Conservation (phyloP, 495 filamentous ascomycete species). For the Aspergillus haitiensis region DNA sequence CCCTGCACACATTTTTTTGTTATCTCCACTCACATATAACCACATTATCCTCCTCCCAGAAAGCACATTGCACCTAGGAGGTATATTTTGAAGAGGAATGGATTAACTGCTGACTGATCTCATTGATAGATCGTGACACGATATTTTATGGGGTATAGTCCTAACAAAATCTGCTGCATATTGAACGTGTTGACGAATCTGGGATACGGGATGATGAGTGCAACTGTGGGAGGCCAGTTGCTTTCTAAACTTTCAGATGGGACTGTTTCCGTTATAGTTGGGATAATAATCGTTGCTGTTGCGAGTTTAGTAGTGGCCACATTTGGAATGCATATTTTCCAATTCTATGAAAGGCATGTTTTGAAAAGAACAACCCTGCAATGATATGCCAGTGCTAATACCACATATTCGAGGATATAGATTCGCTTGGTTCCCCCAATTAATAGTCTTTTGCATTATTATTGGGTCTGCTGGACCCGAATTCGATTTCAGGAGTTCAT, state of each 20-base stretch:
- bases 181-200: conserved; percentile 70
- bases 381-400: background rate
- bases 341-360: conserved; percentile 60
- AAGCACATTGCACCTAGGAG: background rate
- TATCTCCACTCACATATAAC: background rate
- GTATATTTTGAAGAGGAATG: background rate
- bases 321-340: conserved; percentile 74
- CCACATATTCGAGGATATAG: conserved; percentile 31
- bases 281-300: conserved; percentile 65
- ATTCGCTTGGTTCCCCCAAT: conserved; percentile 68
- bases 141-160: conserved; percentile 79
- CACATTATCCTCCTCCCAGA: background rate
- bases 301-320: conserved; percentile 64
- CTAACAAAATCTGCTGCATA: conserved; percentile 64
- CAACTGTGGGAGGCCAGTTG: conserved; percentile 54
- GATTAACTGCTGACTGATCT: conserved; percentile 15
- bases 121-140: conserved; percentile 59
- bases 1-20: conserved; percentile 4
- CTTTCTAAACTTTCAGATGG: conserved; percentile 59
- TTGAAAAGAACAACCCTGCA: background rate
- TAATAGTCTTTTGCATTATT: conserved; percentile 65
- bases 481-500: conserved; percentile 57
- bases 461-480: conserved; percentile 64
- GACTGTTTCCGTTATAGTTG: conserved; percentile 61
- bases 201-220: conserved; percentile 67